Conservation (phyloP, 2,329 filamentous ascomycete genomes). For the Bertia moriformis region DNA sequence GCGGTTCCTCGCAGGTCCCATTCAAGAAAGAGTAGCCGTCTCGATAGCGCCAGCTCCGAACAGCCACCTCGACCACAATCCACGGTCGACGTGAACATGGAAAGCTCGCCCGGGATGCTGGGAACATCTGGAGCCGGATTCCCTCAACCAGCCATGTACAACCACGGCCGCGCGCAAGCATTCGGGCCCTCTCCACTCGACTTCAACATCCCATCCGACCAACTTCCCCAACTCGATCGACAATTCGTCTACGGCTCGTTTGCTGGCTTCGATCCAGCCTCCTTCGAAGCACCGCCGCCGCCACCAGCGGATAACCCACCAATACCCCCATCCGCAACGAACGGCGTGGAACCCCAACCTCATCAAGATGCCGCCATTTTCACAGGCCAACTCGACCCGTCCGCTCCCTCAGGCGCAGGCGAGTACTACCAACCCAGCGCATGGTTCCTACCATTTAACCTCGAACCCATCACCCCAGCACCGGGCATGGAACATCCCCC, state of each 20-base stretch:
- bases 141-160: constrained; percentile 2
- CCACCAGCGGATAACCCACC: background rate
- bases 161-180: constrained; percentile 25
- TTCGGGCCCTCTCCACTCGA: constrained; percentile 38
- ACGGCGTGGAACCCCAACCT: background rate
- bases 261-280: constrained; percentile 28
- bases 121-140: background rate
- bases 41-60: constrained; percentile 11
- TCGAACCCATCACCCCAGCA: background rate
- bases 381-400: background rate
- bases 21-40: constrained; percentile 3
- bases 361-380: background rate
- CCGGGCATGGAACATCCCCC: background rate
- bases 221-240: constrained; percentile 57
- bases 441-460: constrained; percentile 1
- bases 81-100: constrained; percentile 10
- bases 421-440: constrained; percentile 1
- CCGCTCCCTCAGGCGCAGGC: background rate
- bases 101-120: background rate
- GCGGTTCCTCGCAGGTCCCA: constrained; percentile 13
- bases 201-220: constrained; percentile 28
- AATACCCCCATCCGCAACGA: background rate
- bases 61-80: constrained; percentile 10
- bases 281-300: background rate
- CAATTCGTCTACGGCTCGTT: constrained; percentile 68